A percentile compares a stretch with the other conserved stretches of the same genome.
Conservation (phyloP, 2,329 filamentous ascomycete species). For the Fusarium sp. region DNA sequence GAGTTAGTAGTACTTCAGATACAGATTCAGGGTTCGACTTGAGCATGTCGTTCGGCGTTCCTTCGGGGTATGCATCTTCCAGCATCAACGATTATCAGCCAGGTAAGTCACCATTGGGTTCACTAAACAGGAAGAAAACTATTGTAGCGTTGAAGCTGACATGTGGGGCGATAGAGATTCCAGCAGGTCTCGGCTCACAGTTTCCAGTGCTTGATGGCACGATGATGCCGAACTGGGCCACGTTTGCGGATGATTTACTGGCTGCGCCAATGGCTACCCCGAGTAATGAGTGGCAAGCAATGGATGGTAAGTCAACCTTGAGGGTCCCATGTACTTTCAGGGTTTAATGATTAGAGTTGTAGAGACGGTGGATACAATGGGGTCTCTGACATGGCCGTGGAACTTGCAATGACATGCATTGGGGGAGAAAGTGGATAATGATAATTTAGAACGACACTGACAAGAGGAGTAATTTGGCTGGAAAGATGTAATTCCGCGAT, state of each 20-base stretch:
- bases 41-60: fast-evolving
- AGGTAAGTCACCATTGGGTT: neutral
- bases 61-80: neutral
- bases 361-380: neutral
- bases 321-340: neutral
- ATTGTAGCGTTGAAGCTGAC: neutral
- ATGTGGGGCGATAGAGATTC: neutral
- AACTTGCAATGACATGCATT: neutral
- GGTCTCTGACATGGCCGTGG: constrained; percentile 1
- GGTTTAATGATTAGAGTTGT: neutral
- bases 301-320: neutral
- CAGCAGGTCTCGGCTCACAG: neutral
- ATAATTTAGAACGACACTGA: neutral
- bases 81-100: neutral
- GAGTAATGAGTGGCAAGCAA: neutral
- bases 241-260: neutral
- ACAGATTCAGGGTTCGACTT: neutral
- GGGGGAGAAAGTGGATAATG: neutral
- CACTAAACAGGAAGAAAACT: fast-evolving
- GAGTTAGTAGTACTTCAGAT: fast-evolving
- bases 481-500: neutral
- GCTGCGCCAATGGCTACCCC: neutral
- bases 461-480: neutral
- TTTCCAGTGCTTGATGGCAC: neutral
- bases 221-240: constrained; percentile 6